Evolutionary conservation across 805 yeast species (phyloP).

Genomic region (Wickerhamiella australiensis): DNA sequence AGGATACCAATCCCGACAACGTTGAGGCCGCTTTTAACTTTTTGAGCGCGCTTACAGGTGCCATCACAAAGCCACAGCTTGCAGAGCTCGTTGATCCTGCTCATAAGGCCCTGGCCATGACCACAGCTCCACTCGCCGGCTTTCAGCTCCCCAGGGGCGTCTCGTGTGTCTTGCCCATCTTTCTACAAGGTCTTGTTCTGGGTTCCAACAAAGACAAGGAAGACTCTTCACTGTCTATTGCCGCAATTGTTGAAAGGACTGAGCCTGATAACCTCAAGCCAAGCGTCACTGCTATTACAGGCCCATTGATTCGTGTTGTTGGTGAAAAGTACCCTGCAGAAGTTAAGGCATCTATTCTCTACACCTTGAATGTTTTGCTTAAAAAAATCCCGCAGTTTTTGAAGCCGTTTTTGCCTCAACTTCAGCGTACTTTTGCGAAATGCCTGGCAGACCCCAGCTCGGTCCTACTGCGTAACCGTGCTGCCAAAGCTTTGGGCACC

Average conservation of each 20-base stretch:
- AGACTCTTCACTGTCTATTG: constrained; percentile 75
- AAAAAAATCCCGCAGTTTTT: constrained; percentile 77
- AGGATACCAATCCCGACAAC: constrained; percentile 44
- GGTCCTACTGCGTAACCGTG: constrained; percentile 63
- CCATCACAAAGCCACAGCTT: constrained; percentile 61
- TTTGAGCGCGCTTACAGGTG: constrained; percentile 51
- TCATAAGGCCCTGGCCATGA: constrained; percentile 51
- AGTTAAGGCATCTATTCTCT: constrained; percentile 85
- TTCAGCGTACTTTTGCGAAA: constrained; percentile 92
- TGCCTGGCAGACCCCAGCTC: constrained; percentile 69
- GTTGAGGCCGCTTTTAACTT: constrained; percentile 57
- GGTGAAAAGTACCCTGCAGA: constrained; percentile 91
- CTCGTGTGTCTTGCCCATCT: constrained; percentile 75
- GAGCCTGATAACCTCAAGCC: constrained; percentile 70
- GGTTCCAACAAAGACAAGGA: constrained; percentile 80
- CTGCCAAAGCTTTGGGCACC: constrained; percentile 82
- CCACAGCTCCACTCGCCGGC: constrained; percentile 59
- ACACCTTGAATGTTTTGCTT: constrained; percentile 68
- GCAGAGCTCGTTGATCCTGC: constrained; percentile 76
- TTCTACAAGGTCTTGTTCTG: constrained; percentile 89
- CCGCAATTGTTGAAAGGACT: constrained; percentile 73
- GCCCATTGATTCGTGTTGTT: constrained; percentile 94
- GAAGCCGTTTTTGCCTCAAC: constrained; percentile 92
- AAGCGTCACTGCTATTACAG: constrained; percentile 85
- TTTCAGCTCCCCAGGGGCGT: constrained; percentile 64